Percentiles rank a stretch among this genome's conserved stretches.
Conservation (phyloP, 2,329 filamentous ascomycete species). For the Paecilomyces sp. region DNA sequence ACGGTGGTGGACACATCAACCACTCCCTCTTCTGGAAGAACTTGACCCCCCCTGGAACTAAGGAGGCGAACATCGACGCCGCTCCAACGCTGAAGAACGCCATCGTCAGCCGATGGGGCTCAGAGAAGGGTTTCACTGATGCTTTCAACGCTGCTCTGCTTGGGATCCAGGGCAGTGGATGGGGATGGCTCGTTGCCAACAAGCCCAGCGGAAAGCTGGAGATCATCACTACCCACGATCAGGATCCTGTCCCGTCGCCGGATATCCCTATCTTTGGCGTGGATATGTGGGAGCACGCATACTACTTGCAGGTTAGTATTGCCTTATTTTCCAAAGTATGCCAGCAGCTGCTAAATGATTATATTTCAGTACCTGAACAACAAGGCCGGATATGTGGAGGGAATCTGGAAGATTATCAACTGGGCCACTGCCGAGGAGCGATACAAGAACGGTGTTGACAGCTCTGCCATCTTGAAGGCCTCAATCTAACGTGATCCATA, state of each 20-base stretch:
- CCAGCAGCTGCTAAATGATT: not conserved
- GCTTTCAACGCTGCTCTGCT: constrained; percentile 61
- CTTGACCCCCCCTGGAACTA: constrained; percentile 54
- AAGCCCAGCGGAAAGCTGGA: constrained; percentile 52
- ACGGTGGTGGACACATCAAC: constrained; percentile 89
- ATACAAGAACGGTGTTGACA: constrained; percentile 32
- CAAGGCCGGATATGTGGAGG: constrained; percentile 85
- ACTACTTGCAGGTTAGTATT: constrained; percentile 64
- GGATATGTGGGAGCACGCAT: constrained; percentile 93
- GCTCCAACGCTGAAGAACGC: constrained; percentile 52
- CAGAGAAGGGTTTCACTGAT: constrained; percentile 57
- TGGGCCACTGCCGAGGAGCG: constrained; percentile 79
- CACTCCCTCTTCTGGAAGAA: constrained; percentile 91
- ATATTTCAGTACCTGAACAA: constrained; percentile 71
- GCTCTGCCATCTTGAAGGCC: constrained; percentile 15
- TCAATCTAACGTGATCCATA: not conserved
- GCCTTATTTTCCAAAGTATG: not conserved
- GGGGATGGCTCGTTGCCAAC: constrained; percentile 77
- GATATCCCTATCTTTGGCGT: constrained; percentile 72
- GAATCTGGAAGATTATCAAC: constrained; percentile 89
- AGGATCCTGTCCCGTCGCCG: constrained; percentile 71
- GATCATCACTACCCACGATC: constrained; percentile 78
- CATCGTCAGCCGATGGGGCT: constrained; percentile 62
- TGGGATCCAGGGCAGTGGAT: constrained; percentile 73
- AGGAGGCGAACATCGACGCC: constrained; percentile 49